These are phyloP conservation scores for Fusarium sp. DNA, from an alignment of 2,329 filamentous ascomycete genomes.

Conservation along the genomic window DNA sequence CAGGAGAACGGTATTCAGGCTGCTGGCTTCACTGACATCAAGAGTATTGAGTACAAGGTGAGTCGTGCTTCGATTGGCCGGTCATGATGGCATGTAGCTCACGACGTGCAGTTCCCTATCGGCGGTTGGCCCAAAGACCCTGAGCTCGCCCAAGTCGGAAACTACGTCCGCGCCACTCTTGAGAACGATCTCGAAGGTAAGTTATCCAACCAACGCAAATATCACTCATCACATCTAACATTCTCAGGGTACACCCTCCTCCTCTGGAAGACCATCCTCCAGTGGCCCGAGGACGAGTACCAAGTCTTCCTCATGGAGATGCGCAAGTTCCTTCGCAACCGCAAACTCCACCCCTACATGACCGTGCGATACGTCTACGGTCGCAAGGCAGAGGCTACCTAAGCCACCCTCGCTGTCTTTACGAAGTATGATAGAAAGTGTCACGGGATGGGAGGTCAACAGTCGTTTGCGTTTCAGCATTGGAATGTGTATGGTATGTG, in stretches of 20 bases:
- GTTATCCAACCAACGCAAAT: rapidly evolving
- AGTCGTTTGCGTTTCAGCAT: neutral
- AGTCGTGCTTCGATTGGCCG: rapidly evolving
- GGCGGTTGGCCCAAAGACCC: conserved; percentile 40
- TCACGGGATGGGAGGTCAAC: neutral
- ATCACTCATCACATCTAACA: neutral
- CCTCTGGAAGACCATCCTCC: conserved; percentile 38
- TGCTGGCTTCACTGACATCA: conserved; percentile 40
- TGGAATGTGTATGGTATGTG: neutral
- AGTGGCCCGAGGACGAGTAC: conserved; percentile 43
- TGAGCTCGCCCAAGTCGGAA: conserved; percentile 35
- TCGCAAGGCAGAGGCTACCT: conserved; percentile 26
- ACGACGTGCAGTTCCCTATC: conserved; percentile 32
- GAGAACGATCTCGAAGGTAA: conserved; percentile 44
- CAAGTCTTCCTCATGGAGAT: conserved; percentile 37
- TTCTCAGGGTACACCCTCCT: conserved; percentile 33
- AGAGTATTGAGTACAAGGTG: conserved; percentile 39
- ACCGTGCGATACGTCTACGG: conserved; percentile 40
- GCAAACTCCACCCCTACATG: conserved; percentile 39
- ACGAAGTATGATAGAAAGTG: neutral
- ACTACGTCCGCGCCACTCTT: conserved; percentile 37
- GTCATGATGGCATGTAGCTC: neutral
- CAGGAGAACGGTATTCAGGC: conserved; percentile 34
- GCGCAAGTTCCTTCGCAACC: conserved; percentile 34
- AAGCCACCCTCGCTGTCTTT: neutral